Base-by-base conservation (phyloP, 768 basidiomycete species). In the Mycena epipterygia region DNA sequence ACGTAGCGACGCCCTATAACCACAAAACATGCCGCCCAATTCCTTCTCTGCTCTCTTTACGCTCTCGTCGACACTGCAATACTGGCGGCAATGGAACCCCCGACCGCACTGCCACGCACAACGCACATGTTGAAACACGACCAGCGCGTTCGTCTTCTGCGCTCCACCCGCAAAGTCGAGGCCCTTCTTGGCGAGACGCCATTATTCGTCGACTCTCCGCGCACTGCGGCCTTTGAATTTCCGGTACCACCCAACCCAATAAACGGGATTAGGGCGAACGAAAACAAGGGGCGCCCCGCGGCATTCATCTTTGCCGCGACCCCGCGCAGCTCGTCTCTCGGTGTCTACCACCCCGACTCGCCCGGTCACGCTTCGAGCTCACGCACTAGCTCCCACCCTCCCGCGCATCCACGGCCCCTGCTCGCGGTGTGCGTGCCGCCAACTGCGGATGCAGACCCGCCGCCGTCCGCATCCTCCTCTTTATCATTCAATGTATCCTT, bases 111-210 rank as follows among this genome's bases (percentile, higher is more conserved):
- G n/a, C n/a, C n/a, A n/a, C 25, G 14, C 21, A 69, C 68, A 1
- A 69, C 68, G 4, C 68, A 70, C 32, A 9, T 33, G 17, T 30
- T 70, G 4, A 51, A 57, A 4, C 58, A 61, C 27, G 23, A 56
- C 14, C 60, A 72, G 49, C 70, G 73, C 55, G 56, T 62, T 5
- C 73, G 73, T 19, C 79, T 86, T 35, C 71, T 85, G 29, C 83
- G 83, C 23, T 79, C 84, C 2, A 83, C 81, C 32, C 81, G 76
- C 67, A 86, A 85, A 68, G 78, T 86, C 16, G 77, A 76, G 16
- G 80, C 80, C 55, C 62, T 86, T 14, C 76, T 86, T 23, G 85
- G 85, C 35, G 67, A 70, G 32, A 74, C 73, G 5, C 73, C 73
- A 2, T 65, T 71, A 32, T 51, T 74, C 35, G 14, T 68, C 42